These are phyloP conservation scores for Coccomyxa sp. DNA, from an alignment of 139 green algal species.

Conservation along the genomic window DNA sequence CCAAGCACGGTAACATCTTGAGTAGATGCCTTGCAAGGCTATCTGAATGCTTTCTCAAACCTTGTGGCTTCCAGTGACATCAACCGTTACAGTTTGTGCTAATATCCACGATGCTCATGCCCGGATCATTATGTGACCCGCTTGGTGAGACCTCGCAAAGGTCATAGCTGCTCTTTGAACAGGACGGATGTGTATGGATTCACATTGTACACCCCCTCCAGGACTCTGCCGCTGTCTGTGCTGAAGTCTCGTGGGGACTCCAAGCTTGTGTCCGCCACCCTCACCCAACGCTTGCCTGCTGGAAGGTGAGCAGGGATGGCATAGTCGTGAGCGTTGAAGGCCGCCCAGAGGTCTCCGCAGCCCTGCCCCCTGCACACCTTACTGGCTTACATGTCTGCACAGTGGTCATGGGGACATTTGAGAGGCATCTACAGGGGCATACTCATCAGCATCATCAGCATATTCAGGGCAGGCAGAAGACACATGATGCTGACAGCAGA, in stretches of 20 bases:
- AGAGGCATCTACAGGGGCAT: not conserved
- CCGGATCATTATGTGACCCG: no score
- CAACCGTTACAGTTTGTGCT: no score
- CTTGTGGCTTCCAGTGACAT: no score
- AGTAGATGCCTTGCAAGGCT: no score
- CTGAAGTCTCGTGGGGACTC: constrained; percentile 83
- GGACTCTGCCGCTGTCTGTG: constrained; percentile 69
- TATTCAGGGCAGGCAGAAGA: not conserved
- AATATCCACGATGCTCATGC: no score
- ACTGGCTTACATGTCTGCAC: not conserved
- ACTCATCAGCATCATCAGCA: not conserved
- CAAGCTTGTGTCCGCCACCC: constrained; percentile 95
- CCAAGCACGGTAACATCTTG: no score
- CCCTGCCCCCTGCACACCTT: constrained; percentile 23
- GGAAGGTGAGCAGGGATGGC: constrained; percentile 58
- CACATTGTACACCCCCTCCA: constrained; percentile 50
- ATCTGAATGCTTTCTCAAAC: no score
- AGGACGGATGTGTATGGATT: constrained; percentile 67
- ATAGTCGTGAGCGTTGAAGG: constrained; percentile 93
- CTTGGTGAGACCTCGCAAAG: no score
- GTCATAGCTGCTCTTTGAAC: no score
- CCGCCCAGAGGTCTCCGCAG: constrained; percentile 77
- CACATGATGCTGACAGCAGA: not conserved
- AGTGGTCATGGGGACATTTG: not conserved
- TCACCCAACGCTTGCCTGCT: constrained; percentile 67